A percentile compares a stretch with the other conserved stretches of the same genome.
phyloP scores from a whole-genome alignment of 2,329 filamentous ascomycete genomes.

The Pyricularia sp. region DNA sequence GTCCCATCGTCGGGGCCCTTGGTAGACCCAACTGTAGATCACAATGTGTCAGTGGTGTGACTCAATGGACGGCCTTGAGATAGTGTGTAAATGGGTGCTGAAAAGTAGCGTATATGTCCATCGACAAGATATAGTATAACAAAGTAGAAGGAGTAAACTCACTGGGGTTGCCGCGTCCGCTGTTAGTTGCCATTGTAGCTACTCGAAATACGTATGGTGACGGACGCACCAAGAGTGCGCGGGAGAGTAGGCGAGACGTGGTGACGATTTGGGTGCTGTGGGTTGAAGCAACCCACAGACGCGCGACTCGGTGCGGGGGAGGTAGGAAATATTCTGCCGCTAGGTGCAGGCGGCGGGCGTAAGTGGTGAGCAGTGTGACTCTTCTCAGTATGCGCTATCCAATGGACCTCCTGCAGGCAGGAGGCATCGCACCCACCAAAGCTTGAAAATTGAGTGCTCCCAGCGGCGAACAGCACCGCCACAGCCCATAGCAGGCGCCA shows the following conservation, averaged over 20 bases:
- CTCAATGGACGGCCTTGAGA: background rate
- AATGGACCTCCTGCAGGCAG: background rate
- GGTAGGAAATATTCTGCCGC: conserved; percentile 1
- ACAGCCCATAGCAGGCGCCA: background rate
- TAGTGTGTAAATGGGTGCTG: background rate
- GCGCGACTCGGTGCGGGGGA: background rate
- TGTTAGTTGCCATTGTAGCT: conserved; percentile 51
- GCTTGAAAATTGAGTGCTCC: background rate
- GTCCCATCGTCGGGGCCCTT: conserved; percentile 29
- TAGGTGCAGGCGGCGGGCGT: background rate
- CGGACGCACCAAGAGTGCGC: conserved; percentile 50
- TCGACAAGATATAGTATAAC: background rate
- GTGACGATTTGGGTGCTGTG: conserved; percentile 12
- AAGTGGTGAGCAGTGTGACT: background rate
- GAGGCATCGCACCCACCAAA: background rate
- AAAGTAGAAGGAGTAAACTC: conserved; percentile 12
- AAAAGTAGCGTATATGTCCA: background rate
- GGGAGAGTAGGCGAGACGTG: conserved; percentile 19
- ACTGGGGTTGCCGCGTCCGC: conserved; percentile 38
- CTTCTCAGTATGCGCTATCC: background rate
- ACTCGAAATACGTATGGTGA: conserved; percentile 33
- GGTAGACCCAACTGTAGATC: conserved; percentile 27
- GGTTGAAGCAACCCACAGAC: background rate
- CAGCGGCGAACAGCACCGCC: background rate
- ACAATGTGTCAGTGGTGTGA: conserved; percentile 2